Evolutionary conservation across 768 basidiomycete species (phyloP).

Genomic region (Mycena olivaceomarginata): DNA sequence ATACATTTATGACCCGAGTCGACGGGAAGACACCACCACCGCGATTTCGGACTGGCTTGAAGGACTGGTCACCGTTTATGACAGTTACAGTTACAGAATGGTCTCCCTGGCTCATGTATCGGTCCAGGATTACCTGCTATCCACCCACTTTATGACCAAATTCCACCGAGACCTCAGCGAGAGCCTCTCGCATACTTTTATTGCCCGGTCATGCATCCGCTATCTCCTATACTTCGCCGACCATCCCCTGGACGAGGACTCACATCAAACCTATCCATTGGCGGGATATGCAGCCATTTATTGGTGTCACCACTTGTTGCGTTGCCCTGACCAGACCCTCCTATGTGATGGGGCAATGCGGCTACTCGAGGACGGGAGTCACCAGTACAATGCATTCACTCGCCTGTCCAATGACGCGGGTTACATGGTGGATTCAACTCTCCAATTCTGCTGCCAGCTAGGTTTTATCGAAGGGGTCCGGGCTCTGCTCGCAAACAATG

Average conservation of each 20-base stretch:
- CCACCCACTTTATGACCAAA: neutral
- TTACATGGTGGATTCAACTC: neutral
- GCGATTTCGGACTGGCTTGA: slow-evolving; percentile 23
- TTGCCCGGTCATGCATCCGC: slow-evolving; percentile 7
- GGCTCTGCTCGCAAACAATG: slow-evolving; percentile 13
- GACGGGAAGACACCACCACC: neutral
- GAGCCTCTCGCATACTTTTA: slow-evolving; percentile 4
- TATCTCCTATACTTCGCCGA: slow-evolving; percentile 18
- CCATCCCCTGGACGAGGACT: neutral
- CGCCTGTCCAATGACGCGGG: neutral
- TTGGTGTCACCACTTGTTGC: slow-evolving; percentile 21
- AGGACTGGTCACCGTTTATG: neutral
- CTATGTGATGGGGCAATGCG: neutral
- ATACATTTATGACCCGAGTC: neutral
- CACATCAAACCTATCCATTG: neutral
- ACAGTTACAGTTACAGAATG: neutral
- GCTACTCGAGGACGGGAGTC: slow-evolving; percentile 12
- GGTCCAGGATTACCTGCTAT: slow-evolving; percentile 23
- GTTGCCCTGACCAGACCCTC: neutral
- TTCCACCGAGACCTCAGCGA: neutral
- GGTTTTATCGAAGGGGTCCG: neutral
- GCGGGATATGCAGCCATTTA: neutral
- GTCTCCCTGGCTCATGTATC: slow-evolving; percentile 15
- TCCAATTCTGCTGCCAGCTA: too few species aligned
- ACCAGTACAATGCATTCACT: neutral